phyloP scores from a whole-genome alignment of 768 basidiomycete species.

The Cubamyces lactineus region DNA sequence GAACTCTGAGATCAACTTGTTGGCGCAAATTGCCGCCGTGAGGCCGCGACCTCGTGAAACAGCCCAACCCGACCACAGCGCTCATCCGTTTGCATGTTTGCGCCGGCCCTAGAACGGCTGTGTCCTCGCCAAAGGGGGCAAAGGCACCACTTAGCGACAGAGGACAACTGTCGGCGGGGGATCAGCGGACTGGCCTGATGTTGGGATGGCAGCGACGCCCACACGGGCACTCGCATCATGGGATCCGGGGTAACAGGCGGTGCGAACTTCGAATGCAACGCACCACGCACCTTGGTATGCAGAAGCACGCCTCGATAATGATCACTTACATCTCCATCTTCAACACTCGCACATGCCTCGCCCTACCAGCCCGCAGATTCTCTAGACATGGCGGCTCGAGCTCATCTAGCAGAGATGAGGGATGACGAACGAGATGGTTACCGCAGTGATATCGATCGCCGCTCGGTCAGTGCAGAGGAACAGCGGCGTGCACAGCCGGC shows the following conservation, averaged over 20 bases:
- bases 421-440: too few species aligned
- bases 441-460: too few species aligned
- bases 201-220: neutral
- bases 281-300: neutral
- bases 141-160: neutral
- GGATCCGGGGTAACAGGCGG: neutral
- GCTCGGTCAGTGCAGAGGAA: too few species aligned
- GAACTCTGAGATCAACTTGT: neutral
- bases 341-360: too few species aligned
- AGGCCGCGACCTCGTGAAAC: neutral
- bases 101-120: neutral
- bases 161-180: neutral
- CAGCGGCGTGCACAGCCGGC: too few species aligned
- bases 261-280: neutral
- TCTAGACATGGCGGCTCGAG: too few species aligned
- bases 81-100: too few species aligned
- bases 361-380: too few species aligned
- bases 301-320: neutral
- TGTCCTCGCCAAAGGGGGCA: neutral
- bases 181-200: conserved; percentile 6
- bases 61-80: too few species aligned
- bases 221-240: neutral
- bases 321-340: too few species aligned
- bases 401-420: too few species aligned
- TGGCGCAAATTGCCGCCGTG: neutral